Evolutionary conservation across 345 rosid genomes (phyloP).

Genomic region (Pistacia atlantica): DNA sequence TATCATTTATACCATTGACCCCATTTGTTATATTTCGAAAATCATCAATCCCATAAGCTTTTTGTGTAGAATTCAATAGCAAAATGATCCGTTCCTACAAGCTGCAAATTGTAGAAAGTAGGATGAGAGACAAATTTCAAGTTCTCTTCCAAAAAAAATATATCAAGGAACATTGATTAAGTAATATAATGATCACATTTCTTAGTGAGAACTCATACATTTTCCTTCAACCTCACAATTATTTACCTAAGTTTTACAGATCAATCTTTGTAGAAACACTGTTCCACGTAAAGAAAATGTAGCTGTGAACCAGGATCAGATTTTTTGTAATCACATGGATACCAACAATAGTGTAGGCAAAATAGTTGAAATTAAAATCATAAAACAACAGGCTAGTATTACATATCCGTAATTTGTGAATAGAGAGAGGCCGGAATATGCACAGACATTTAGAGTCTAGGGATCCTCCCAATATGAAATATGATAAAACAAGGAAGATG

Average conservation of each 20-base stretch:
- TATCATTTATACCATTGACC: constrained; percentile 65
- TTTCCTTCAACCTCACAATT: neutral
- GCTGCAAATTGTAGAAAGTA: constrained; percentile 51
- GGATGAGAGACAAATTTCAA: constrained; percentile 13
- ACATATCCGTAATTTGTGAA: neutral
- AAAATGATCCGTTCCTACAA: constrained; percentile 98
- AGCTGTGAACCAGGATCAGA: neutral
- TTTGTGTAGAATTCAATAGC: constrained; percentile 81
- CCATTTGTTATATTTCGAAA: constrained; percentile 94
- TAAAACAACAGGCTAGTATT: neutral
- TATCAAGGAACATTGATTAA: neutral
- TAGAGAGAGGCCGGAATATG: too few relatives aligned
- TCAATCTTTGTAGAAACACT: neutral
- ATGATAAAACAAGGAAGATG: too few relatives aligned
- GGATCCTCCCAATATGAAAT: neutral
- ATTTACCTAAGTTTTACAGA: neutral
- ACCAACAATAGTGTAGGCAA: neutral
- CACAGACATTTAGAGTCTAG: neutral
- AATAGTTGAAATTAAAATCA: constrained; percentile 4
- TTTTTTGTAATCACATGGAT: neutral
- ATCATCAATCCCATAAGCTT: constrained; percentile 81
- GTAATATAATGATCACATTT: neutral
- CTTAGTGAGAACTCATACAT: neutral
- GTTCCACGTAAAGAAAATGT: neutral
- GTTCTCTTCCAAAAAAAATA: neutral